Evolutionary conservation across 306 rosid species (phyloP).

Genomic region (Purshia tridentata): DNA sequence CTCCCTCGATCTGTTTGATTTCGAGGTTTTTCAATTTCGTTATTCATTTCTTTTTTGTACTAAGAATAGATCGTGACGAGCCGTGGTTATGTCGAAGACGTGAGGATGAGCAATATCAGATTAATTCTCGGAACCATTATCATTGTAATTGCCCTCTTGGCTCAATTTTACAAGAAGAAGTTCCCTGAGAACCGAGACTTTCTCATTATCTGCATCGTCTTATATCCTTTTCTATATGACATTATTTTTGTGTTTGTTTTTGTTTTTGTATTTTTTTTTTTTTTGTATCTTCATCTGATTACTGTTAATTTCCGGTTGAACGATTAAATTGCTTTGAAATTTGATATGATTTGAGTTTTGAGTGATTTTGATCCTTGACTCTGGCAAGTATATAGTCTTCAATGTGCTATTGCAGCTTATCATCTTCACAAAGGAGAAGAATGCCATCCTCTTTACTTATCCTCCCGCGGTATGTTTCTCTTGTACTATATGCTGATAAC

Average conservation of each 20-base stretch:
- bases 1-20: not conserved
- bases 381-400: conserved; percentile 74
- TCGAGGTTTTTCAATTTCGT: not conserved
- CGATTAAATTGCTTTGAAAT: not conserved
- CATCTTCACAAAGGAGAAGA: conserved; percentile 82
- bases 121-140: conserved; percentile 64
- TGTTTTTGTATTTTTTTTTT: no score
- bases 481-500: not conserved
- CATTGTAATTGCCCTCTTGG: conserved; percentile 76
- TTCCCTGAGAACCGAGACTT: conserved; percentile 89
- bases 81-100: conserved; percentile 83
- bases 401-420: conserved; percentile 82
- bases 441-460: conserved; percentile 82
- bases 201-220: conserved; percentile 70
- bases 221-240: conserved; percentile 59
- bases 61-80: conserved; percentile 53
- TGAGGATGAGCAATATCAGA: conserved; percentile 79
- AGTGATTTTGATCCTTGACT: conserved; percentile 55
- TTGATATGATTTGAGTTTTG: not conserved
- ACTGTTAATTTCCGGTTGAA: not conserved
- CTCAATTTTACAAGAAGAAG: conserved; percentile 93
- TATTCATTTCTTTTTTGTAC: not conserved
- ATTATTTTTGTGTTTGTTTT: not conserved
- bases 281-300: not conserved
- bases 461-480: conserved; percentile 65